Conservation (phyloP, 2,329 filamentous ascomycete species). For the Diaporthe eres region DNA sequence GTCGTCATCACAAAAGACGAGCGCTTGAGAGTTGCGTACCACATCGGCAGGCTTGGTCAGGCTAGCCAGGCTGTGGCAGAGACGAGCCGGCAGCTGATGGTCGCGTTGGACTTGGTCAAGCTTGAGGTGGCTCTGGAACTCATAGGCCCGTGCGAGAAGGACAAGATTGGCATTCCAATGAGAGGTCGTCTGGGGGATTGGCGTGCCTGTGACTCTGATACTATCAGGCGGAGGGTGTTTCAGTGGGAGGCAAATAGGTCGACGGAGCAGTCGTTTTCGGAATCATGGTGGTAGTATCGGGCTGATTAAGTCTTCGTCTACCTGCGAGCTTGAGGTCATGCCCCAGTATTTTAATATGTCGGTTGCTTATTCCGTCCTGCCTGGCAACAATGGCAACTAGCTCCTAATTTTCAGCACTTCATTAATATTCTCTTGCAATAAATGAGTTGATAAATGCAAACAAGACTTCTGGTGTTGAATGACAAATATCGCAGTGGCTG, state of each 20-base stretch:
- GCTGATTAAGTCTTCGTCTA: not conserved
- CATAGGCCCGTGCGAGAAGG: not conserved
- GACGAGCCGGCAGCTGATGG: not conserved
- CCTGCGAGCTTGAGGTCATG: not conserved
- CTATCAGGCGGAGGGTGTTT: constrained; percentile 24
- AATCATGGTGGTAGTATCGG: no score
- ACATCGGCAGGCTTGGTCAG: not conserved
- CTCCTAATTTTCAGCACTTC: no score
- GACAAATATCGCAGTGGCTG: not conserved
- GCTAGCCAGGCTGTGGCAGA: not conserved
- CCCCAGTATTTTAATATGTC: not conserved
- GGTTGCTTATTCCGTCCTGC: not conserved
- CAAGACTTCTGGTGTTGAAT: not conserved
- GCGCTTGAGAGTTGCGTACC: constrained; percentile 6
- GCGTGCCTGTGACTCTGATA: not conserved
- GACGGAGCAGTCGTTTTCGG: no score
- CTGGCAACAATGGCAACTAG: no score
- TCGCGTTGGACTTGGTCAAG: constrained; percentile 20
- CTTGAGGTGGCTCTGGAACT: constrained; percentile 25
- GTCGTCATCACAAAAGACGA: not conserved
- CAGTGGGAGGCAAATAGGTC: not conserved
- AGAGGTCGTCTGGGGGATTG: constrained; percentile 11
- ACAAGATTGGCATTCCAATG: not conserved
- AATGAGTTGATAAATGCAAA: no score
- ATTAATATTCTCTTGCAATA: no score